Evolutionary conservation across 495 filamentous ascomycete species (phyloP).

Genomic region (Jackrogersella minutella): DNA sequence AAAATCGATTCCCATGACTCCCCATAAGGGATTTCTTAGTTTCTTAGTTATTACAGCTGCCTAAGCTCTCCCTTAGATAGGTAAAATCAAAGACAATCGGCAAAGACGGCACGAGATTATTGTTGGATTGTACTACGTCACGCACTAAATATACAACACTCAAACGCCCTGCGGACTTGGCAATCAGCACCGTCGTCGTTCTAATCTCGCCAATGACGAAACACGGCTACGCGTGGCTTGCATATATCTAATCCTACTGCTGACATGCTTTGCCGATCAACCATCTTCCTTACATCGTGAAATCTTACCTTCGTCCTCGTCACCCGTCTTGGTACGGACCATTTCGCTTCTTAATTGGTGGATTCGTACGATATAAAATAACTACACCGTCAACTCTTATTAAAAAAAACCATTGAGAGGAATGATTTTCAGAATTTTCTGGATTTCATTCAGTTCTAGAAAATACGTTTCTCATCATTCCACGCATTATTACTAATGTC

Average conservation of each 20-base stretch:
- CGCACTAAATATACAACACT: slow-evolving; percentile 5
- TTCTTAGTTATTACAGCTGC: neutral
- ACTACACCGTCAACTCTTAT: neutral
- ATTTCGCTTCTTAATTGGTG: neutral
- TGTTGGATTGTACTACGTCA: slow-evolving; percentile 30
- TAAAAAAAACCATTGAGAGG: neutral
- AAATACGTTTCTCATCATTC: too few species aligned
- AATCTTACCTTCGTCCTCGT: slow-evolving; percentile 1
- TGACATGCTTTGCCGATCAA: neutral
- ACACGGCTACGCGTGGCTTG: slow-evolving; percentile 17
- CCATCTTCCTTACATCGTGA: neutral
- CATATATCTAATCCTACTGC: slow-evolving; percentile 7
- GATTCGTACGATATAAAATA: neutral
- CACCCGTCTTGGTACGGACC: neutral
- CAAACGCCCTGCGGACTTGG: slow-evolving; percentile 34
- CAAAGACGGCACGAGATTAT: slow-evolving; percentile 31
- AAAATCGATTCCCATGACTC: too few species aligned
- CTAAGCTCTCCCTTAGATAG: neutral
- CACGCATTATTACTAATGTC: too few species aligned
- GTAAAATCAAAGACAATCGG: neutral
- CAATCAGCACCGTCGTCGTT: neutral
- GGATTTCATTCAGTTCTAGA: too few species aligned
- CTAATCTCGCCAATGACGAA: slow-evolving; percentile 17
- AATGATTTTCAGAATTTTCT: neutral
- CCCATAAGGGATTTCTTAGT: neutral